phyloP scores from a whole-genome alignment of 2,329 filamentous ascomycete genomes.

The Gyromitra esculenta region DNA sequence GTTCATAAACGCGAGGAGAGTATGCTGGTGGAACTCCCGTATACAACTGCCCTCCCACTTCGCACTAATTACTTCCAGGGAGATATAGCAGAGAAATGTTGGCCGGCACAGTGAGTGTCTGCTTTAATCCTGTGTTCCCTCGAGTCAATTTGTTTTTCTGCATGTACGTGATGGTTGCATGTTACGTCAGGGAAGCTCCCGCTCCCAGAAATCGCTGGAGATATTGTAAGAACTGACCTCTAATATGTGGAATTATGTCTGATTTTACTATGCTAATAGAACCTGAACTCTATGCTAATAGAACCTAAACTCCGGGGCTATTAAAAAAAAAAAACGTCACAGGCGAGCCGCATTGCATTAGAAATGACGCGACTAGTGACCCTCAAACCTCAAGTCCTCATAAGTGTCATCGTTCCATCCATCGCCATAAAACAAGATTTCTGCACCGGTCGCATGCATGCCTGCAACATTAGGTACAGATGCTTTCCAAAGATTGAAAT shows the following conservation, averaged over 20 bases:
- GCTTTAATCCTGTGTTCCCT: too few relatives aligned
- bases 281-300: background rate
- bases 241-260: background rate
- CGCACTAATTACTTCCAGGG: too few relatives aligned
- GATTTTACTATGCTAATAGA: background rate
- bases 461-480: background rate
- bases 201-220: background rate
- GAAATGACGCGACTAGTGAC: too few relatives aligned
- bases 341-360: too few relatives aligned
- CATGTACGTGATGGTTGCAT: too few relatives aligned
- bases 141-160: background rate
- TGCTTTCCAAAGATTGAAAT: background rate
- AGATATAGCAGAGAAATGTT: too few relatives aligned
- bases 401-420: background rate
- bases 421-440: background rate
- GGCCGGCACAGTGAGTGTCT: too few relatives aligned
- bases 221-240: background rate
- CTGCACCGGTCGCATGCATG: background rate
- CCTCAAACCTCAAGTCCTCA: background rate
- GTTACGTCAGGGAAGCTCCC: background rate
- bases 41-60: too few relatives aligned
- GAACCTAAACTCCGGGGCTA: background rate
- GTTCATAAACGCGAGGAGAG: too few relatives aligned
- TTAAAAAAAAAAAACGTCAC: background rate
- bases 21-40: too few relatives aligned